These are phyloP conservation scores for Nyssa sinensis DNA, from an alignment of 148 eudicot species.

Conservation along the genomic window DNA sequence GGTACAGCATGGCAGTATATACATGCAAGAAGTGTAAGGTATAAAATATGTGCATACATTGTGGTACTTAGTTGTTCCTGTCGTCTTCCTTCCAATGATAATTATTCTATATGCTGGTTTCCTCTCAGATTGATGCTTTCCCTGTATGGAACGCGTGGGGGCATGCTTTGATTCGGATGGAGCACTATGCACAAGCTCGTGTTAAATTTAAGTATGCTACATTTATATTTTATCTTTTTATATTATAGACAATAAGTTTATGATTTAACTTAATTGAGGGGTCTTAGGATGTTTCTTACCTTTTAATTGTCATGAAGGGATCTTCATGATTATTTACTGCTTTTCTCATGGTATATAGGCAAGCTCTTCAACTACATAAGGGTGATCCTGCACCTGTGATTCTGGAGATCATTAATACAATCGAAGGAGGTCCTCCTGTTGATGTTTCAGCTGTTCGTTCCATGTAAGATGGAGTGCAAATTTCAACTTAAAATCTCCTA, in stretches of 20 bases:
- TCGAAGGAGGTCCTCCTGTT: slow-evolving; percentile 96
- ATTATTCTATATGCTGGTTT: slow-evolving; percentile 11
- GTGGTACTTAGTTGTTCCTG: neutral
- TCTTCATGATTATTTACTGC: neutral
- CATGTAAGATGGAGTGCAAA: slow-evolving; percentile 55
- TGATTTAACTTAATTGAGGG: neutral
- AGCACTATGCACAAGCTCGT: slow-evolving; percentile 98
- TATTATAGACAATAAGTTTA: neutral
- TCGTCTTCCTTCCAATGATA: slow-evolving; percentile 9
- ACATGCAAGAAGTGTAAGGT: slow-evolving; percentile 98
- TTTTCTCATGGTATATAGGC: slow-evolving; percentile 55
- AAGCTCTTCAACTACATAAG: slow-evolving; percentile 89
- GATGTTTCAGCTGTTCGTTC: slow-evolving; percentile 93
- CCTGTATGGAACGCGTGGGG: slow-evolving; percentile 99
- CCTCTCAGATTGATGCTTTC: slow-evolving; percentile 80
- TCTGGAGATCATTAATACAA: slow-evolving; percentile 75
- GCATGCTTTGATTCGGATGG: slow-evolving; percentile 97
- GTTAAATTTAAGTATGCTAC: slow-evolving; percentile 85
- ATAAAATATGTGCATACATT: slow-evolving; percentile 9
- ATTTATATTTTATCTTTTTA: neutral
- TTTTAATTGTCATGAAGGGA: slow-evolving; percentile 5
- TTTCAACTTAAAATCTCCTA: neutral
- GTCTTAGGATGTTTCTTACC: neutral
- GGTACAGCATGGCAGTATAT: slow-evolving; percentile 98
- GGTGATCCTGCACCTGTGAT: slow-evolving; percentile 72